A percentile compares a stretch with the other conserved stretches of the same genome.
Evolutionary conservation across 2,329 filamentous ascomycete species (phyloP).

Genomic region (Ascochyta pisi): DNA sequence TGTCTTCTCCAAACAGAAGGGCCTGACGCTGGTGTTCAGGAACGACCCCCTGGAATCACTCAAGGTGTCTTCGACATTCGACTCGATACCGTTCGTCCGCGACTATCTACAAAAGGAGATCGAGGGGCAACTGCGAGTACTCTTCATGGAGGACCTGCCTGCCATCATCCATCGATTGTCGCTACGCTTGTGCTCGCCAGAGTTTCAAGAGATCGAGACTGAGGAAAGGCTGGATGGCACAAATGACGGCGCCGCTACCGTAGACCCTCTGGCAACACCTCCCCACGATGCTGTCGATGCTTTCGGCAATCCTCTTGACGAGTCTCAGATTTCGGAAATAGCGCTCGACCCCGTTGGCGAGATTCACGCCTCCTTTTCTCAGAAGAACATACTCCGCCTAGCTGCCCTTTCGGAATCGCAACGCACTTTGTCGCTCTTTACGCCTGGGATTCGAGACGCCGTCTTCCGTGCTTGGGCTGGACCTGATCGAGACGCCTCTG

Average conservation of each 20-base stretch:
- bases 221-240: constrained; percentile 58
- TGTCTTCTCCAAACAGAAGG: constrained; percentile 97
- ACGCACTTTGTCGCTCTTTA: constrained; percentile 88
- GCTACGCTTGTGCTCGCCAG: constrained; percentile 85
- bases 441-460: constrained; percentile 85
- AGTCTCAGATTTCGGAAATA: constrained; percentile 76
- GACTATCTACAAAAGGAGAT: constrained; percentile 97
- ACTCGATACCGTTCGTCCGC: constrained; percentile 97
- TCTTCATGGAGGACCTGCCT: constrained; percentile 98
- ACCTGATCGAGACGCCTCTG: constrained; percentile 71
- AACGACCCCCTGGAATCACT: constrained; percentile 98
- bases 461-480: constrained; percentile 94
- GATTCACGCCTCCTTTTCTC: constrained; percentile 88
- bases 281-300: constrained; percentile 83
- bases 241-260: constrained; percentile 63
- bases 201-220: constrained; percentile 74
- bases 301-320: constrained; percentile 77
- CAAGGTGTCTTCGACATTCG: constrained; percentile 98
- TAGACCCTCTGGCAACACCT: constrained; percentile 82
- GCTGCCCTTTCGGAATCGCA: constrained; percentile 87
- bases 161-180: constrained; percentile 95
- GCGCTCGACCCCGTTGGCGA: constrained; percentile 81
- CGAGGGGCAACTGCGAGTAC: constrained; percentile 85
- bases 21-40: constrained; percentile 92
- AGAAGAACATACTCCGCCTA: constrained; percentile 88